A percentile compares a stretch with the other conserved stretches of the same genome.
phyloP scores from a whole-genome alignment of 2,329 filamentous ascomycete species.

The Sporothrix pallida region DNA sequence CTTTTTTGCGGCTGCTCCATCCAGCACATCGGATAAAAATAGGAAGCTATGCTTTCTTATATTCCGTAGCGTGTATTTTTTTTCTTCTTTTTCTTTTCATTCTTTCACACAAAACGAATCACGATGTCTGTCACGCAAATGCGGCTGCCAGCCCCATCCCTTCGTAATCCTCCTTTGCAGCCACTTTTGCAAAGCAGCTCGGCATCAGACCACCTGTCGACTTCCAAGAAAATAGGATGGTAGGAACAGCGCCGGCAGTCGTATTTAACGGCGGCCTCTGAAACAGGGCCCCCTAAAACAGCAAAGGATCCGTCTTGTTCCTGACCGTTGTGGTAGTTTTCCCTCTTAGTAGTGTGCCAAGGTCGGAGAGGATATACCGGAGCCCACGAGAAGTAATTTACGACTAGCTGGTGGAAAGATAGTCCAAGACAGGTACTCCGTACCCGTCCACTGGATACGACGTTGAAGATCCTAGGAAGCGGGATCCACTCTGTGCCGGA shows the following conservation, averaged over 20 bases:
- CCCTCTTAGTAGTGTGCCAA: no score
- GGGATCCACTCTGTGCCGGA: conserved; percentile 15
- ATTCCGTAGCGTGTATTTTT: not conserved
- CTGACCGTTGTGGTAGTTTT: not conserved
- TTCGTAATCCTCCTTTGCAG: no score
- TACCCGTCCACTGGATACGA: conserved; percentile 25
- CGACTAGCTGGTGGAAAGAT: not conserved
- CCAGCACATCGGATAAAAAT: not conserved
- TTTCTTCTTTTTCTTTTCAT: not conserved
- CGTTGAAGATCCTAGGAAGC: conserved; percentile 16
- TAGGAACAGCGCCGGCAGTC: not conserved
- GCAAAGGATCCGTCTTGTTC: not conserved
- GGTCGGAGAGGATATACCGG: not conserved
- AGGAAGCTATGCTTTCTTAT: not conserved
- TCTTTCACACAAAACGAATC: not conserved
- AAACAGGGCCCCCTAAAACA: no score
- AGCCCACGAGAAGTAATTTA: not conserved
- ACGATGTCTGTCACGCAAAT: not conserved
- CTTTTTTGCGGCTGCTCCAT: not conserved
- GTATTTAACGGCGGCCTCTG: no score
- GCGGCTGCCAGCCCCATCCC: not conserved
- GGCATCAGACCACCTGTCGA: not conserved
- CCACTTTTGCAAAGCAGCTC: not conserved
- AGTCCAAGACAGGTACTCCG: not conserved
- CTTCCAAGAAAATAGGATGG: not conserved